Evolutionary conservation across 73 alveolate species (phyloP), one percentile per base, ranked within the genome.

Genomic region (Blepharisma japonicum): DNA sequence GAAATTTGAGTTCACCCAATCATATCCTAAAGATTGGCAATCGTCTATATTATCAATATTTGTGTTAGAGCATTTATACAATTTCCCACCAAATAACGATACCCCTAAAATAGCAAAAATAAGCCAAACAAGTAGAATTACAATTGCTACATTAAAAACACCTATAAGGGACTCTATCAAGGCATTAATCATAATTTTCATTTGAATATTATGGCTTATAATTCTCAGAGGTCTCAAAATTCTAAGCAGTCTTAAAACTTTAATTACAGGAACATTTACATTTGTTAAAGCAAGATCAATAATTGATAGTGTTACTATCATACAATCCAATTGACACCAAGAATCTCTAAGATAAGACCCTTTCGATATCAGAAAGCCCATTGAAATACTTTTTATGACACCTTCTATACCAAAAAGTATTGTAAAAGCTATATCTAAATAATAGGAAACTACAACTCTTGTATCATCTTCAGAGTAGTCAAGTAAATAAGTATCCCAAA

Each of bases 51-150:
- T 61, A 61, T n/a, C 53, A 21, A 25, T 25, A 11, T 5, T 14
- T 45, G 68, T 67, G 56, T 18, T 77, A 45, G 84, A 77, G 77
- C 79, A 38, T 81, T 83, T 66, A 77, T 95, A 93, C 80, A 90
- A 89, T 83, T 82, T 91, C 2, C 95, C 97, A 7, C 88, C 77
- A 89, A 91, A 91, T 18, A 93, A 82, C 53, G 85, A 67, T 25
- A 93, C 88, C n/a, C 96, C 98, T n/a, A 93, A 89, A 21, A 93
- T 93, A 78, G 94, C 92, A 87, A 93, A 93, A 94, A 93, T 93
- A 55, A 90, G 92, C 94, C 97, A 93, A 54, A 92, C 96, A 6
- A 95, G 86, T 45, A 90, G 14, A 38, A 95, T 95, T 2, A 95
- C 94, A 20, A 90, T 87, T 51, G 88, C 82, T 27, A 96, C 96